Conservation (phyloP, 1,139 yeast genomes). For the Kurtzmaniella quercitrusa region DNA sequence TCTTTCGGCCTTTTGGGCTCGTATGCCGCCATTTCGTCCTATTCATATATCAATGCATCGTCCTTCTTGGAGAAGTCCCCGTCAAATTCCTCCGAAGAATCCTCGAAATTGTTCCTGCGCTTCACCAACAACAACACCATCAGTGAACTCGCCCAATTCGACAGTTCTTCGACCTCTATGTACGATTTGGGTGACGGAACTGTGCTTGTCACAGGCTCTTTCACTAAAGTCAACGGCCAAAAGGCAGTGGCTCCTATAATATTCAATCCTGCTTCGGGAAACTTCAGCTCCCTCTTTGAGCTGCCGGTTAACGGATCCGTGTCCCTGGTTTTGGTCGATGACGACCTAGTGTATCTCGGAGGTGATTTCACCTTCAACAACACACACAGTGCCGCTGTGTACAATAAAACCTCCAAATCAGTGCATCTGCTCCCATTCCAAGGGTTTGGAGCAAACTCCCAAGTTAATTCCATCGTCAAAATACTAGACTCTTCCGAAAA, state of each 20-base stretch:
- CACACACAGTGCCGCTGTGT: constrained; percentile 63
- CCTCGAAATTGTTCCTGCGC: constrained; percentile 26
- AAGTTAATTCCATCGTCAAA: constrained; percentile 61
- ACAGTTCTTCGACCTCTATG: constrained; percentile 24
- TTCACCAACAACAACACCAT: constrained; percentile 26
- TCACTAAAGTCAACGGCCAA: constrained; percentile 26
- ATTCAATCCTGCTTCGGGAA: constrained; percentile 45
- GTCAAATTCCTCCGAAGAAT: constrained; percentile 7
- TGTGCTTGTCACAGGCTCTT: constrained; percentile 36
- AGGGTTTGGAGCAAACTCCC: constrained; percentile 66
- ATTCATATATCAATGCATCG: constrained; percentile 50
- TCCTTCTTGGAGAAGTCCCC: constrained; percentile 17
- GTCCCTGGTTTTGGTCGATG: constrained; percentile 43
- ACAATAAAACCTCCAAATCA: constrained; percentile 44
- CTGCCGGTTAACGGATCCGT: constrained; percentile 45
- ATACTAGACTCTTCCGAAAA: constrained; percentile 33
- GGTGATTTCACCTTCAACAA: constrained; percentile 62
- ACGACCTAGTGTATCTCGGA: constrained; percentile 65
- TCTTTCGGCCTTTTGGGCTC: constrained; percentile 61
- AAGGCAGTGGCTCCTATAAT: constrained; percentile 49
- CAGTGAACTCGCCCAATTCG: constrained; percentile 24
- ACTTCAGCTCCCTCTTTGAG: constrained; percentile 37
- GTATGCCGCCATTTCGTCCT: constrained; percentile 57
- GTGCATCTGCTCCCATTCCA: constrained; percentile 59
- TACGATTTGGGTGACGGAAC: constrained; percentile 20